Evolutionary conservation across 208 protist genomes (phyloP).

Genomic region (Tetramitus jugosus): DNA sequence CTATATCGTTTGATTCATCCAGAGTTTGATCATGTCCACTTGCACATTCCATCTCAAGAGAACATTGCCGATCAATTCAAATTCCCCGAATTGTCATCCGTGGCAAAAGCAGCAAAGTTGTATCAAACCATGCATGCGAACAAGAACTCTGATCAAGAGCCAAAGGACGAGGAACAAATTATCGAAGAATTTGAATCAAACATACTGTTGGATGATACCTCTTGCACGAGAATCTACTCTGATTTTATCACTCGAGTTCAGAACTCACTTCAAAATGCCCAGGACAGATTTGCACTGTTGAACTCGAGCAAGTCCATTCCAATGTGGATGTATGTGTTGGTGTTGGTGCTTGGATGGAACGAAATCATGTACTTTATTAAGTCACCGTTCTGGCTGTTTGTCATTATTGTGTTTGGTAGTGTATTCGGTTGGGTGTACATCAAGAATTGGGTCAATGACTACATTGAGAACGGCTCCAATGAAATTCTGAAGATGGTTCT

Average conservation of each 20-base stretch:
- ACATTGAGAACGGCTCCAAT: background rate
- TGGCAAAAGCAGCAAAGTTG: background rate
- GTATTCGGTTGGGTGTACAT: background rate
- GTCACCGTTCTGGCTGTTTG: background rate
- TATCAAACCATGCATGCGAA: background rate
- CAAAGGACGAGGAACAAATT: background rate
- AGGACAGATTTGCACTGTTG: too few relatives aligned
- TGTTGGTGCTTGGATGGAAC: conserved; percentile 4
- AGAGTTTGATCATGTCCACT: background rate
- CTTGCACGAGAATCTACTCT: background rate
- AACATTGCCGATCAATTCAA: background rate
- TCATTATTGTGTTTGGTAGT: background rate
- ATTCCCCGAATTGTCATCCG: background rate
- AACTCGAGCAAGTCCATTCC: background rate
- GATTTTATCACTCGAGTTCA: too few relatives aligned
- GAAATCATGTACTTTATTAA: background rate
- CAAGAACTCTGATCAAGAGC: background rate
- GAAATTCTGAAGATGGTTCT: background rate
- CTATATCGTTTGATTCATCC: background rate
- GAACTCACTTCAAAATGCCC: too few relatives aligned
- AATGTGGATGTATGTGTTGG: background rate
- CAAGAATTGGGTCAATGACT: background rate
- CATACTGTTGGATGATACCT: background rate
- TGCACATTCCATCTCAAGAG: background rate
- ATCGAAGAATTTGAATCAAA: too few relatives aligned